Base-by-base conservation (phyloP, 257 asterid genomes). In the Nicotiana sylvestris region DNA sequence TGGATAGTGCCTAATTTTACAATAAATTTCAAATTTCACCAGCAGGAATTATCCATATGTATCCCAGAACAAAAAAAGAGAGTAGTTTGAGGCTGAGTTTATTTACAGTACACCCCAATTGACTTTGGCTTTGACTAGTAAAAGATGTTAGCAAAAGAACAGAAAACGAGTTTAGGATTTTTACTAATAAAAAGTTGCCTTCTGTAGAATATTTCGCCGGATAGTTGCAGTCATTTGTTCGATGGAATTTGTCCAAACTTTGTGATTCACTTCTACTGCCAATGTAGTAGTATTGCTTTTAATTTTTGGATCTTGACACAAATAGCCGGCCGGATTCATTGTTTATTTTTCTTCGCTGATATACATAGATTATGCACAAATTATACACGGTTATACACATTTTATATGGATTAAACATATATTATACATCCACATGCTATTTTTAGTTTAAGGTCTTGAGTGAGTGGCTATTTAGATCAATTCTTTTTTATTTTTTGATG, bases 61-160 rank as follows among this genome's bases (percentile, higher is more conserved):
- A 49, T 74, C 79, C 61, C 13, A 46, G 27, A 49, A 15, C 12
- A 12, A 10, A 72, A 46, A 49, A 1, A n/a, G 18, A 12, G 39
- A 46, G 79, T 25, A 74, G 79, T 70, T 21, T 70, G 78, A 49
- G 79, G 79, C 62, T 46, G 39, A 74, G 27, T 49, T 55, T 4
- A 46, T 74, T 6, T 27, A 49, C 39, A 27, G 18, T 46, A 25
- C 39, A 49, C 25, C 39, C 39, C 79, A 49, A 74, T 74, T 74
- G 61, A 49, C 79, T 74, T 49, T 33, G 1, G 25, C 12, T 27
- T 49, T 74, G 29, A 74, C 62, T 9, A 1, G 25, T 49, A 49
- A 49, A 27, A 74, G 12, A 46, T 49, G 79, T 74, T 74, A 74
- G 27, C 39, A 70, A 49, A 46, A 74, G 61, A 74, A 46, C 56